A percentile compares a stretch with the other conserved stretches of the same genome.
These are phyloP conservation scores for Zelonia costaricensis DNA, from an alignment of 208 protist genomes.

Conservation along the genomic window DNA sequence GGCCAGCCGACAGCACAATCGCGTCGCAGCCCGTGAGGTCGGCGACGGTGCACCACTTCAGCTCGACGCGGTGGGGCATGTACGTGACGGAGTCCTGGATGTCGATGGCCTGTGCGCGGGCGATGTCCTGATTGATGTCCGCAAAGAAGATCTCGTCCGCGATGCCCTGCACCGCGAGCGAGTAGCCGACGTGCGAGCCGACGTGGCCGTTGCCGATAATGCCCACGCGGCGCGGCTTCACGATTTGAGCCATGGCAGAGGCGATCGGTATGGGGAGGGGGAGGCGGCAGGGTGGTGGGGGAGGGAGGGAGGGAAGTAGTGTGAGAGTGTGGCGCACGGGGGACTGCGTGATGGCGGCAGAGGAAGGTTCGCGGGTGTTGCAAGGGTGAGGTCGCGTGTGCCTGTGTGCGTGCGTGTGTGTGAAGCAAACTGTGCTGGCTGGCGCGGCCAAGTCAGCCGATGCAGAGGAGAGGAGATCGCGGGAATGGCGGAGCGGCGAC, in stretches of 20 bases:
- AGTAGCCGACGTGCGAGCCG: conserved; percentile 46
- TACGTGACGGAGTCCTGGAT: conserved; percentile 45
- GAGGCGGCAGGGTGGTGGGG: no score
- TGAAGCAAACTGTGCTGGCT: no score
- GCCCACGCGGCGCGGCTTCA: conserved; percentile 37
- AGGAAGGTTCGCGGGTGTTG: no score
- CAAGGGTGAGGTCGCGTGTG: no score
- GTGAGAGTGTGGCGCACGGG: no score
- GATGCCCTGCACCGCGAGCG: conserved; percentile 39
- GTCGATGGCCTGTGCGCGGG: conserved; percentile 38
- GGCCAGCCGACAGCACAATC: conserved; percentile 41
- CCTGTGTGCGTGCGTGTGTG: no score
- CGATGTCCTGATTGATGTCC: conserved; percentile 35
- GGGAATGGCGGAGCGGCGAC: neutral
- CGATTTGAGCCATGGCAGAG: conserved; percentile 14
- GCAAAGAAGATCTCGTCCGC: conserved; percentile 41
- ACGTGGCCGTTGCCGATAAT: conserved; percentile 49
- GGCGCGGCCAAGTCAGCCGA: no score
- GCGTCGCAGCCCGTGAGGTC: conserved; percentile 37
- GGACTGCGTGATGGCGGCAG: no score
- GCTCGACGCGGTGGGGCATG: conserved; percentile 38
- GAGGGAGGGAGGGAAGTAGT: no score
- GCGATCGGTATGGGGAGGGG: no score
- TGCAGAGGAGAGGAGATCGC: neutral
- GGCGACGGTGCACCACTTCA: conserved; percentile 21